Evolutionary conservation across 2,329 filamentous ascomycete species (phyloP).

Genomic region (Emydomyces testavorans): DNA sequence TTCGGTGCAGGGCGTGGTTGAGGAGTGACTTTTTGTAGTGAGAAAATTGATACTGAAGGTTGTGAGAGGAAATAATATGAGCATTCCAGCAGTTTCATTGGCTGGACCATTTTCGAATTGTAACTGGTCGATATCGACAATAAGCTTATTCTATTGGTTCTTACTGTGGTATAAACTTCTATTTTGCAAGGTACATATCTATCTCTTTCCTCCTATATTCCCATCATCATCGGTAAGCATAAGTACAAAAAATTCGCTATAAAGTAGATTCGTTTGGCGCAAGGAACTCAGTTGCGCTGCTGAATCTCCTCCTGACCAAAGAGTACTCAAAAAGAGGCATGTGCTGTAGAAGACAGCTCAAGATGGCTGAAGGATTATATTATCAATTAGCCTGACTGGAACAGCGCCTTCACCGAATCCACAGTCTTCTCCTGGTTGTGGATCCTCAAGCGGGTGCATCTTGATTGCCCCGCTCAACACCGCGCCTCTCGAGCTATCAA

Average conservation of each 20-base stretch:
- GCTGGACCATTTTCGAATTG: background rate
- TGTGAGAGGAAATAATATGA: background rate
- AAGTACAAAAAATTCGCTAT: no score
- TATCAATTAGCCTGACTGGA: constrained; percentile 81
- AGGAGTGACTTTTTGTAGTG: background rate
- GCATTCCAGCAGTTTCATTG: background rate
- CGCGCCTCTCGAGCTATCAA: constrained; percentile 61
- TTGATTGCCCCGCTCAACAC: constrained; percentile 84
- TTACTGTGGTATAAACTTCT: no score
- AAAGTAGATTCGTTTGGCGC: no score
- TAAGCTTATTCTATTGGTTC: no score
- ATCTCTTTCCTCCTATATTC: no score
- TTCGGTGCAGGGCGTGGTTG: background rate
- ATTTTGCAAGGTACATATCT: no score
- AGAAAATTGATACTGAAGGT: background rate
- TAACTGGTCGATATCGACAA: background rate
- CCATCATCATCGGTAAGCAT: no score
- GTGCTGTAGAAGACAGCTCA: background rate
- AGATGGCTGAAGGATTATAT: constrained; percentile 56
- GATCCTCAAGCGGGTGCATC: constrained; percentile 69
- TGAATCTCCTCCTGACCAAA: background rate
- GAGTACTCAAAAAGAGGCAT: background rate
- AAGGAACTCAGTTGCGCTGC: no score
- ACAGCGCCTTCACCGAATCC: constrained; percentile 62
- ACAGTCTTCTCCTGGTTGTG: constrained; percentile 56